Percentiles rank a stretch among this genome's conserved stretches.
Evolutionary conservation across 2,329 filamentous ascomycete genomes (phyloP).

Genomic region (Gaeumannomyces sp.): DNA sequence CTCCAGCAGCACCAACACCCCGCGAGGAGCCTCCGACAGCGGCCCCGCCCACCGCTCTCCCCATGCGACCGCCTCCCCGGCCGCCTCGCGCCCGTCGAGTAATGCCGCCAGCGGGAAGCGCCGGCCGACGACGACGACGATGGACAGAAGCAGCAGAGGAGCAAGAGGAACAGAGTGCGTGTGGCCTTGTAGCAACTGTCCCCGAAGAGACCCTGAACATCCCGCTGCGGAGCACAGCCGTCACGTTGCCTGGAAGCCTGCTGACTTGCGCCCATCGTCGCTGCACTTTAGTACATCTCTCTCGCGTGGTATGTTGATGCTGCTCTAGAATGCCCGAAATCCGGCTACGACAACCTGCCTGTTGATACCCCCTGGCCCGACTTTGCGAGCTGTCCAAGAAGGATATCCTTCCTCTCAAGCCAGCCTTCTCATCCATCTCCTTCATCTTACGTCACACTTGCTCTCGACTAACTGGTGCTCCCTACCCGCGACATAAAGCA

Average conservation of each 20-base stretch:
- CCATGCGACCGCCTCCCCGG: background rate
- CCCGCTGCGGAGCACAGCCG: background rate
- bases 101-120: constrained; percentile 21
- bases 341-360: no score
- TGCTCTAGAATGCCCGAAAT: background rate
- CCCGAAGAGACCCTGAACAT: no score
- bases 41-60: constrained; percentile 7
- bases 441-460: no score
- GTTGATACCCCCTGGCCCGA: no score
- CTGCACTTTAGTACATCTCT: constrained; percentile 45
- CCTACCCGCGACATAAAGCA: constrained; percentile 37
- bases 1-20: constrained; percentile 12
- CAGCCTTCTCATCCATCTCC: no score
- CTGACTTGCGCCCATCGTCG: background rate
- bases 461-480: background rate
- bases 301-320: constrained; percentile 48
- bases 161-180: constrained; percentile 54
- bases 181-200: no score
- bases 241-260: constrained; percentile 6
- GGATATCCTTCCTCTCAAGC: background rate
- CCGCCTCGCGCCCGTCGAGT: background rate
- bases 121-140: constrained; percentile 35
- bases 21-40: constrained; percentile 12
- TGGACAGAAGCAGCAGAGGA: constrained; percentile 45
- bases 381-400: background rate